A percentile compares a stretch with the other conserved stretches of the same genome.
phyloP scores from a whole-genome alignment of 2,329 filamentous ascomycete genomes.

The Cladosporium phlei region DNA sequence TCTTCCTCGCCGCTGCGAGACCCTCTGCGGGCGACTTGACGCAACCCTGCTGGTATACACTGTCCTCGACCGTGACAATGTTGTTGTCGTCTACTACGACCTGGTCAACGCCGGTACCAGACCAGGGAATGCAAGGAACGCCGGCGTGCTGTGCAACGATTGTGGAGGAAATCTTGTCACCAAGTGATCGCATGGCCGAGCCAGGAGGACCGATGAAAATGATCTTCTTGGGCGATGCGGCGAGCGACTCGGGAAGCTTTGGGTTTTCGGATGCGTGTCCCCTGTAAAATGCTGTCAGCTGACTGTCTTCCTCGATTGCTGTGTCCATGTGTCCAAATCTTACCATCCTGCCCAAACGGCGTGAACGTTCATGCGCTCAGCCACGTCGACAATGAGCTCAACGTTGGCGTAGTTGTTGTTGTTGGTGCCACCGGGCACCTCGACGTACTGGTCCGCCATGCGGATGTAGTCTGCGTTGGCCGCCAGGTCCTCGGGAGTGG shows the following conservation, averaged over 20 bases:
- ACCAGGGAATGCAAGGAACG: conserved; percentile 99
- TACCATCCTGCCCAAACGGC: conserved; percentile 99
- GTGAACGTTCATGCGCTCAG: conserved; percentile 96
- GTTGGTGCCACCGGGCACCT: conserved; percentile 97
- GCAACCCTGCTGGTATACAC: conserved; percentile 85
- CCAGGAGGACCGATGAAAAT: conserved; percentile 98
- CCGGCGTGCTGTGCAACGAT: conserved; percentile 96
- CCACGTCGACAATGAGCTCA: conserved; percentile 96
- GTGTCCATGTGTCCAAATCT: conserved; percentile 33
- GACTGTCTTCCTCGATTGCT: conserved; percentile 16
- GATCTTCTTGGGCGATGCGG: conserved; percentile 95
- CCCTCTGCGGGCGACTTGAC: conserved; percentile 87
- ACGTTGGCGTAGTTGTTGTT: conserved; percentile 99
- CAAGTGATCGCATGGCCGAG: conserved; percentile 96
- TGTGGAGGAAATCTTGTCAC: conserved; percentile 99
- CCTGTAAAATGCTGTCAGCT: conserved; percentile 48
- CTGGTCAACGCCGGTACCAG: conserved; percentile 80
- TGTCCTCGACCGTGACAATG: conserved; percentile 86
- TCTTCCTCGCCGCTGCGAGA: conserved; percentile 66
- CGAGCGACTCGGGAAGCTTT: conserved; percentile 90
- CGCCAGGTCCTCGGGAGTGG: conserved; percentile 92
- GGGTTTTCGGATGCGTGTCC: conserved; percentile 99
- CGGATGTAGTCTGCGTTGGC: conserved; percentile 99
- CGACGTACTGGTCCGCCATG: conserved; percentile 99
- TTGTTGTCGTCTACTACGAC: conserved; percentile 74